Conservation (phyloP, 371 early-diverging fungal genomes). For the Encephalitozoon romaleae region DNA sequence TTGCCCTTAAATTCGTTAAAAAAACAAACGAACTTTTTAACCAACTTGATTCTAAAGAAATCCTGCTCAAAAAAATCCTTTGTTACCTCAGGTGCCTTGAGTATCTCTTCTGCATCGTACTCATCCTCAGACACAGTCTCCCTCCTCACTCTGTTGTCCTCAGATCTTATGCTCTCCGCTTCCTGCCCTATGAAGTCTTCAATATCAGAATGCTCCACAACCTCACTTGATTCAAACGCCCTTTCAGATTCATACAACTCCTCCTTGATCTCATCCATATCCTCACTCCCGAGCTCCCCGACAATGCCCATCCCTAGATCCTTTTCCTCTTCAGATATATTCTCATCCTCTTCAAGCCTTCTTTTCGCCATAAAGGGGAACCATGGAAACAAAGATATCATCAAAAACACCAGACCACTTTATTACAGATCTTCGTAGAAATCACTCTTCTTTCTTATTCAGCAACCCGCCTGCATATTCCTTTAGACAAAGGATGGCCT, state of each 20-base stretch:
- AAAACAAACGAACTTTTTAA: constrained; percentile 40
- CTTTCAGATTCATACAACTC: constrained; percentile 8
- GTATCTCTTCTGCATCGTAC: constrained; percentile 7
- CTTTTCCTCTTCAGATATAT: neutral
- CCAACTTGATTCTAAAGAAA: constrained; percentile 19
- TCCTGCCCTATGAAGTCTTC: neutral
- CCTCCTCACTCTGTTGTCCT: neutral
- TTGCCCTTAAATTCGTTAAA: constrained; percentile 26
- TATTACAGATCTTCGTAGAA: neutral
- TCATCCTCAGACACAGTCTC: neutral
- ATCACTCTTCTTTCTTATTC: neutral
- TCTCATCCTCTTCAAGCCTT: constrained; percentile 4
- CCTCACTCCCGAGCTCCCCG: neutral
- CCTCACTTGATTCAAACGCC: constrained; percentile 11
- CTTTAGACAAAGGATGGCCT: neutral
- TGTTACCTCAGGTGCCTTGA: constrained; percentile 1
- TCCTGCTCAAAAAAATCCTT: constrained; percentile 27
- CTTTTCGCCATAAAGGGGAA: neutral
- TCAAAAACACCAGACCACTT: neutral
- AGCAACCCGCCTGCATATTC: neutral
- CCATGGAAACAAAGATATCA: neutral
- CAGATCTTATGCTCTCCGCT: neutral
- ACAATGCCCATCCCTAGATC: neutral
- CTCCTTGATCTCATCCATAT: neutral
- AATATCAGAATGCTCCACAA: constrained; percentile 26